phyloP scores from a whole-genome alignment of 768 basidiomycete species.

The Lepiota brunneoincarnata region DNA sequence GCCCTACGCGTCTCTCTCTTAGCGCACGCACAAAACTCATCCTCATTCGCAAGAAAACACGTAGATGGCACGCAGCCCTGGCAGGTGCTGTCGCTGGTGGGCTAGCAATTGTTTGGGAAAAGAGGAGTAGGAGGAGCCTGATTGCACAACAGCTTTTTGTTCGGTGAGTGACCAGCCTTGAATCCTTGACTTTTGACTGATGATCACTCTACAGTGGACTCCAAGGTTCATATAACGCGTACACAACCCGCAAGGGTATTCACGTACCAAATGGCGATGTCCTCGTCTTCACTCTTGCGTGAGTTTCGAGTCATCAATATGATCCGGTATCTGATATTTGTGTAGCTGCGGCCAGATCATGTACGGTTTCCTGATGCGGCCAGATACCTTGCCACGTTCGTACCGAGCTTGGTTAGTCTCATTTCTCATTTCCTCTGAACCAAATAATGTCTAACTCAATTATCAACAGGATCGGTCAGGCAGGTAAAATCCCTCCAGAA shows the following conservation, averaged over 20 bases:
- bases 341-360: slow-evolving; percentile 81
- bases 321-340: background rate
- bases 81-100: slow-evolving; percentile 78
- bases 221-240: slow-evolving; percentile 85
- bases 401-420: slow-evolving; percentile 66
- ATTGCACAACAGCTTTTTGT: slow-evolving; percentile 91
- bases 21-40: slow-evolving; percentile 61
- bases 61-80: slow-evolving; percentile 75
- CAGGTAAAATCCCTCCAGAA: slow-evolving; percentile 59
- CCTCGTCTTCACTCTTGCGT: slow-evolving; percentile 78
- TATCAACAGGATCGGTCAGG: slow-evolving; percentile 61
- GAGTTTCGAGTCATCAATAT: slow-evolving; percentile 17
- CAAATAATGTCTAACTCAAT: background rate
- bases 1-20: slow-evolving; percentile 55
- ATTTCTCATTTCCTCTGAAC: background rate
- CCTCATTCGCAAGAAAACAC: slow-evolving; percentile 63
- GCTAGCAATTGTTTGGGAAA: slow-evolving; percentile 77
- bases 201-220: slow-evolving; percentile 55
- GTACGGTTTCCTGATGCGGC: slow-evolving; percentile 73
- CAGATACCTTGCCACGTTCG: slow-evolving; percentile 79
- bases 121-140: slow-evolving; percentile 53
- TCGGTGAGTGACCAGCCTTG: slow-evolving; percentile 45
- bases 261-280: slow-evolving; percentile 81
- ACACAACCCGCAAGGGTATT: slow-evolving; percentile 63
- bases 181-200: background rate